A percentile compares a stretch with the other conserved stretches of the same genome.
Evolutionary conservation across 2,329 filamentous ascomycete genomes (phyloP).

Genomic region (Botryotinia calthae): DNA sequence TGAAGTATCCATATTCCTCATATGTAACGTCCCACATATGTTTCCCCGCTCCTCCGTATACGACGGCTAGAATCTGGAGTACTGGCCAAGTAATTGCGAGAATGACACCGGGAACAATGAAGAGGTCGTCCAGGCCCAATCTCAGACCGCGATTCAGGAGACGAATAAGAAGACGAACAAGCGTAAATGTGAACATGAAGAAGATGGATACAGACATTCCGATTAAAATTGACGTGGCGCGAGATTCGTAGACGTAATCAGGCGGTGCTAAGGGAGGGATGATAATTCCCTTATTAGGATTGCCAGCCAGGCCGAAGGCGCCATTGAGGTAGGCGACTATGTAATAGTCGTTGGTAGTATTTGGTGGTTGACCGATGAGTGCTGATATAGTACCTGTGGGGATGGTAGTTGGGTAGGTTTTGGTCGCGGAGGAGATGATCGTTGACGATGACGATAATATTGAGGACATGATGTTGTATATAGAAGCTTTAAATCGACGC

Average conservation of each 20-base stretch:
- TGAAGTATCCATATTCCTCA: constrained; percentile 43
- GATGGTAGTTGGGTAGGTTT: constrained; percentile 15
- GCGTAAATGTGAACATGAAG: constrained; percentile 36
- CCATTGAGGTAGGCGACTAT: constrained; percentile 35
- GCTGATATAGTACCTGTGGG: constrained; percentile 30
- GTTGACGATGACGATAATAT: background rate
- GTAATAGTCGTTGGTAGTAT: constrained; percentile 36
- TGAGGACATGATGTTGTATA: constrained; percentile 6
- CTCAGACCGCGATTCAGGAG: constrained; percentile 32
- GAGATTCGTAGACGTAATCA: constrained; percentile 33
- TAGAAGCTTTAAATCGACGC: background rate
- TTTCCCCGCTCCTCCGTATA: constrained; percentile 34
- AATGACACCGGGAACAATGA: constrained; percentile 37
- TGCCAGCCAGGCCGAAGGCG: constrained; percentile 26
- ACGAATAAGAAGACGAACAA: constrained; percentile 35
- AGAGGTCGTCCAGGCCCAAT: constrained; percentile 40
- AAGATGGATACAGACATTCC: constrained; percentile 37
- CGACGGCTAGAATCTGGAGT: constrained; percentile 34
- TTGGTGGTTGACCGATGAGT: constrained; percentile 33
- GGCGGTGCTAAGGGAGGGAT: constrained; percentile 12
- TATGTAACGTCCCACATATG: constrained; percentile 40
- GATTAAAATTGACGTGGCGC: constrained; percentile 33
- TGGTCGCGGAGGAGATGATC: constrained; percentile 7
- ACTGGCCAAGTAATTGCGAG: constrained; percentile 36
- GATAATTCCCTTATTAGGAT: constrained; percentile 24